Percentiles rank a stretch among this genome's conserved stretches.
Evolutionary conservation across 2,329 filamentous ascomycete species (phyloP).

Genomic region (Diaporthe longicolla): DNA sequence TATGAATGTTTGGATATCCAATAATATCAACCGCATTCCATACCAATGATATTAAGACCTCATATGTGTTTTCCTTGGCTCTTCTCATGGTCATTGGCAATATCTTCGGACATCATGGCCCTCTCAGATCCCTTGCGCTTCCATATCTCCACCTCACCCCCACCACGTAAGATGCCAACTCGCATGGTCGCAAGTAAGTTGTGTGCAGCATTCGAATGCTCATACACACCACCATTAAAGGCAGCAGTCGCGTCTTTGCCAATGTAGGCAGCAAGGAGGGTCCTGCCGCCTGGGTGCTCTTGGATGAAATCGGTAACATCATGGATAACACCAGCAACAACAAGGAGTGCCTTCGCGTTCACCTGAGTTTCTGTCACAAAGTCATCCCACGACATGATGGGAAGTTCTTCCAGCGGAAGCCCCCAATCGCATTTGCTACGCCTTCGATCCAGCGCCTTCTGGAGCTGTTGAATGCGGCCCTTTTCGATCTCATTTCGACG

Average conservation of each 20-base stretch:
- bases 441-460: conserved; percentile 95
- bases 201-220: conserved; percentile 90
- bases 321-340: conserved; percentile 87
- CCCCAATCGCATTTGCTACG: conserved; percentile 88
- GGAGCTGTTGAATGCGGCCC: conserved; percentile 87
- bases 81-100: not conserved
- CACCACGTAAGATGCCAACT: conserved; percentile 86
- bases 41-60: not conserved
- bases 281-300: conserved; percentile 89
- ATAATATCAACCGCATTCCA: too few species aligned
- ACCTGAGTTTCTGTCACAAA: conserved; percentile 82
- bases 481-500: conserved; percentile 93
- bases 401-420: conserved; percentile 85
- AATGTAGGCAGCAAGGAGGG: conserved; percentile 83
- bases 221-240: conserved; percentile 92
- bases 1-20: not conserved
- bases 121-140: conserved; percentile 69
- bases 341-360: conserved; percentile 82
- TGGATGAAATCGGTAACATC: conserved; percentile 88
- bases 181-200: conserved; percentile 91
- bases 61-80: not conserved
- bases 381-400: conserved; percentile 88
- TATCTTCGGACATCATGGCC: too few species aligned
- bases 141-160: conserved; percentile 93
- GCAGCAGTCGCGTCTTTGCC: conserved; percentile 91